Percentiles rank a stretch among this genome's conserved stretches.
phyloP scores from a whole-genome alignment of 768 basidiomycete genomes.

The Tulasnella sp. region DNA sequence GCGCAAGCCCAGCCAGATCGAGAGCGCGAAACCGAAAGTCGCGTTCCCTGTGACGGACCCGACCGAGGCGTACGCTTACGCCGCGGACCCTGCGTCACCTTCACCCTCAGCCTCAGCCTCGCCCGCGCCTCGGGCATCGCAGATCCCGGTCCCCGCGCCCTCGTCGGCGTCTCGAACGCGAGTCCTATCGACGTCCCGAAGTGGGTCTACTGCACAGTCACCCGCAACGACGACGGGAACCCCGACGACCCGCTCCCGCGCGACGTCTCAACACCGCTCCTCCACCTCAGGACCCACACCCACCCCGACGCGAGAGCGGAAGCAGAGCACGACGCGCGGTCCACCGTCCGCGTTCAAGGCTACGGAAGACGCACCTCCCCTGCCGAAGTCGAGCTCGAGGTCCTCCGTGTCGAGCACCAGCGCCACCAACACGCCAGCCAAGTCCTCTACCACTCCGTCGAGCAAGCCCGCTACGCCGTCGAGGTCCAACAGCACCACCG shows the following conservation, averaged over 20 bases:
- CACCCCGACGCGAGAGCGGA: not conserved
- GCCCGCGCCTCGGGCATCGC: not conserved
- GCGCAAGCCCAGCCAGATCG: slow-evolving; percentile 1
- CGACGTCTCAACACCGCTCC: not conserved
- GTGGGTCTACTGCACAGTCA: not conserved
- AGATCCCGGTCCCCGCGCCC: not conserved
- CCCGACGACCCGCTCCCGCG: not conserved
- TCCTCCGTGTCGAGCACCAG: not conserved
- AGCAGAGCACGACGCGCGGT: not conserved
- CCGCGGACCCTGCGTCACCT: not conserved
- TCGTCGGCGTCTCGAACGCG: not conserved
- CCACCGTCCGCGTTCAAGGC: not conserved
- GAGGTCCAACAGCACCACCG: not conserved
- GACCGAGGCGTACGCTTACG: not conserved
- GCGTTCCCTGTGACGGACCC: slow-evolving; percentile 5
- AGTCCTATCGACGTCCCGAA: not conserved
- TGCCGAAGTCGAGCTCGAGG: not conserved
- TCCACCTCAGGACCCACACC: not conserved
- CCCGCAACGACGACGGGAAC: not conserved
- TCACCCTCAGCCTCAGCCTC: not conserved
- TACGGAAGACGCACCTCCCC: not conserved
- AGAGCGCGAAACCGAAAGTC: not conserved
- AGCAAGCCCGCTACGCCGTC: not conserved
- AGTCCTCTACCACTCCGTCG: not conserved
- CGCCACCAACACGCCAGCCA: not conserved